Base-by-base conservation (phyloP, 225 moss, liverwort and hornwort genomes). In the Rhytidiadelphus loreus region DNA sequence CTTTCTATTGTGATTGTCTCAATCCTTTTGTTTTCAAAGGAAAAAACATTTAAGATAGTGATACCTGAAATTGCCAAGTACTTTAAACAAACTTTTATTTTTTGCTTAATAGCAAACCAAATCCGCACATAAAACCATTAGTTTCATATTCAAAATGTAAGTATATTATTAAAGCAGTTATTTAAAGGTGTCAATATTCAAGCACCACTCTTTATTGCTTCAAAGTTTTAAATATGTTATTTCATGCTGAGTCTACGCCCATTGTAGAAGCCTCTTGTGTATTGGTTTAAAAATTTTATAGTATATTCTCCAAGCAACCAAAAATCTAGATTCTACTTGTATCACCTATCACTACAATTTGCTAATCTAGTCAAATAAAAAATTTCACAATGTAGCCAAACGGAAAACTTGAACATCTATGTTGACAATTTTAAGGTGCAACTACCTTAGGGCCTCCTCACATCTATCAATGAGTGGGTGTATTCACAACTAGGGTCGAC, bases 401-500 rank as follows among this genome's bases (percentile, higher is more conserved):
- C 0, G 0, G 4, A 25, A 70, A 13, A 39, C 23, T 0, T 41
- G 1, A 41, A 41, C 1, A 41, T 41, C 3, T 15, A 41, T 15
- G 9, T 12, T 12, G 7, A 22, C 0, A 3, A n/a, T 68, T 68
- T n/a, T n/a, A 22, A 22, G 4, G 12, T 22, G 21, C 22, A 1
- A n/a, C 1, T 68, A 2, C 22, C 7, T n/a, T 4, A 0, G 2
- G 5, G 15, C 10, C 19, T 19, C 20, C 6, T 20, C 20, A 65
- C 37, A 29, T 61, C 7, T 61, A 15, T 61, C 7, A 7, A 3
- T 61, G 15, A 3, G 14, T 29, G 28, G 28, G 26, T 50, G 50
- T 13, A 50, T 50, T 50, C 3, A 50, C 13, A 13, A 4, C 50
- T 13, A 4, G 50, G 50, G 50, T 13, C 13, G 14, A 50, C 13